Evolutionary conservation across 2,329 filamentous ascomycete genomes (phyloP).

Genomic region (Basipetospora chlamydospora): DNA sequence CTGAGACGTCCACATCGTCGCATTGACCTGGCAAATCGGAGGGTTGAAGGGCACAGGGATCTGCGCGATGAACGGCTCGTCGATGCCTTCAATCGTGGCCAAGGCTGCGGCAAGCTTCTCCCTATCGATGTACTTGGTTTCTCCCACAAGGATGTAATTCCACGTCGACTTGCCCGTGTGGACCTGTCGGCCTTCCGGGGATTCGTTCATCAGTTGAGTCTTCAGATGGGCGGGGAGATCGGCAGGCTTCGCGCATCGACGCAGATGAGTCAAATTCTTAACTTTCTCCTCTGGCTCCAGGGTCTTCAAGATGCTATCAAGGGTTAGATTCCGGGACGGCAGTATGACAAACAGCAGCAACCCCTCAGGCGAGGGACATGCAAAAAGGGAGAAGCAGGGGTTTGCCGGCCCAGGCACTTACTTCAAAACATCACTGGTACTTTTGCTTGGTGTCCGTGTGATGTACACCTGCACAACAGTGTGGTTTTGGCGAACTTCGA

Average conservation of each 20-base stretch:
- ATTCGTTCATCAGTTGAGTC: slow-evolving; percentile 44
- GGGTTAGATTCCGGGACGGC: too few relatives aligned
- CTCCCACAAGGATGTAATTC: slow-evolving; percentile 44
- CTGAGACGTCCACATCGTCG: slow-evolving; percentile 55
- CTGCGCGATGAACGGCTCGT: slow-evolving; percentile 42
- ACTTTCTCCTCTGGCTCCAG: slow-evolving; percentile 33
- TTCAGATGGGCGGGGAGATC: slow-evolving; percentile 54
- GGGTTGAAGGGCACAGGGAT: slow-evolving; percentile 58
- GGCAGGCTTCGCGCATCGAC: slow-evolving; percentile 57
- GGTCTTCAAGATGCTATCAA: slow-evolving; percentile 8
- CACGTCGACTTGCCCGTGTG: slow-evolving; percentile 45
- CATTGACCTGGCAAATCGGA: slow-evolving; percentile 63
- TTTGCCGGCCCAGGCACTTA: slow-evolving; percentile 26
- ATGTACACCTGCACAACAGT: slow-evolving; percentile 50
- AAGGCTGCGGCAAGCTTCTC: slow-evolving; percentile 29
- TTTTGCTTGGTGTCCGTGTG: slow-evolving; percentile 56
- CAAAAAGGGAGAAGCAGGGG: neutral
- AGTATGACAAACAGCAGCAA: too few relatives aligned
- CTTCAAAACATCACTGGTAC: slow-evolving; percentile 59
- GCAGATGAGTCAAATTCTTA: slow-evolving; percentile 56
- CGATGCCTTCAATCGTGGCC: slow-evolving; percentile 28
- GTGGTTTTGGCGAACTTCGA: slow-evolving; percentile 47
- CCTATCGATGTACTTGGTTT: slow-evolving; percentile 19
- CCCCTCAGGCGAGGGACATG: too few relatives aligned
- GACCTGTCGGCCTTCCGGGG: slow-evolving; percentile 36